phyloP scores from a whole-genome alignment of 2,329 filamentous ascomycete genomes.

The Gyromitra esculenta region DNA sequence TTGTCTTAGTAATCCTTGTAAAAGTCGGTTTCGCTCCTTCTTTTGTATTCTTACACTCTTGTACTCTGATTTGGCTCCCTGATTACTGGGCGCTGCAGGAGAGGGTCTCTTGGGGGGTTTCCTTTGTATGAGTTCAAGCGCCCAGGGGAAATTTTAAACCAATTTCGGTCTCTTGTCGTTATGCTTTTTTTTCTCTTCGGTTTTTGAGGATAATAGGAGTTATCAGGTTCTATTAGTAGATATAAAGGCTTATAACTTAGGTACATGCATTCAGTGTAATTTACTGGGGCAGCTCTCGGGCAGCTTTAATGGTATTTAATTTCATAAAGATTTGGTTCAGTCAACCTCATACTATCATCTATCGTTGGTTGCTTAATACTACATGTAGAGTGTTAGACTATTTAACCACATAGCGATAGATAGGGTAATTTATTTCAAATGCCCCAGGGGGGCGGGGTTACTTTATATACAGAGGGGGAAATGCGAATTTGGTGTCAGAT shows the following conservation, averaged over 20 bases:
- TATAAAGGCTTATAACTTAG: neutral
- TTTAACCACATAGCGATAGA: neutral
- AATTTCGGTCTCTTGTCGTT: neutral
- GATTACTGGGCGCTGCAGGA: neutral
- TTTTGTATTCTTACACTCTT: conserved; percentile 31
- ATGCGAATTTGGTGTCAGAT: too few relatives aligned
- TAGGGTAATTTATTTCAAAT: neutral
- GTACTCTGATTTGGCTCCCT: conserved; percentile 33
- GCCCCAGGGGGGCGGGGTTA: too few relatives aligned
- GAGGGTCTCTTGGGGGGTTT: neutral
- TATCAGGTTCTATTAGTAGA: conserved; percentile 6
- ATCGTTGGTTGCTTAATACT: neutral
- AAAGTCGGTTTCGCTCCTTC: conserved; percentile 28
- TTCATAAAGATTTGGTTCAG: neutral
- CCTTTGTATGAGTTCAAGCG: conserved; percentile 31
- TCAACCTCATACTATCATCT: neutral
- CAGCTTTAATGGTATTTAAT: conserved; percentile 17
- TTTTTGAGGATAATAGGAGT: conserved; percentile 5
- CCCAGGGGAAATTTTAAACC: conserved; percentile 12
- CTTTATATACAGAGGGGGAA: too few relatives aligned
- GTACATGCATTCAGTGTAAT: conserved; percentile 2
- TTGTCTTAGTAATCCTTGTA: conserved; percentile 28
- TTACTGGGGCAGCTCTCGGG: neutral
- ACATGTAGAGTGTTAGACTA: neutral
- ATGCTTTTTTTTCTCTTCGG: neutral